Base-by-base conservation (phyloP, 1,139 yeast genomes). In the Saccharomyces hybrid region DNA sequence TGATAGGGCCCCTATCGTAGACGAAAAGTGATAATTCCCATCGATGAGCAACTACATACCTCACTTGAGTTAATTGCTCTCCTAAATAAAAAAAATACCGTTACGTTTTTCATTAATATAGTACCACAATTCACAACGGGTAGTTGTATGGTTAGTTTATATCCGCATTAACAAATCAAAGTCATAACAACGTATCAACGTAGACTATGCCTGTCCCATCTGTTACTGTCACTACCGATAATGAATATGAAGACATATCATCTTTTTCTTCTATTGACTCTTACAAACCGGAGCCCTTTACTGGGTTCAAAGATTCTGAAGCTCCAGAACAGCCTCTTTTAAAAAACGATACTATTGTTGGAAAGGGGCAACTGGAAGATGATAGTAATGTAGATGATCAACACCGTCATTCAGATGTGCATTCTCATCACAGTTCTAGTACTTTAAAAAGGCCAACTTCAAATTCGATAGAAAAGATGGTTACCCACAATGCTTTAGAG, bases 241-340 rank as follows among this genome's bases (percentile, higher is more conserved):
- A 55, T 26, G 64, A 61, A 29, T 59, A 61, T 51, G 66, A 63
- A 28, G 67, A 64, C 27, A 55, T 64, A 6, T 64, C 67, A 14
- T 64, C 67, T 1, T 63, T 64, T 32, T 62, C 65, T 2, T 63
- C 67, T 1, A 54, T 61, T 23, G 65, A 64, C 52, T 64, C 67
- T 4, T 64, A 61, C 34, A 56, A 60, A 47, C 66, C 66, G n/a
- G 62, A 64, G 51, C 63, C 63, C 13, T 64, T 64, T 47, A 57
- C 56, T 13, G 66, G 67, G 23, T 32, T 49, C 9, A 47, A 47
- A n/a, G 54, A 48, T 13, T 46, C 28, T 26, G 23, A 46, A 14
- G n/a, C 28, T 46, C 50, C 44, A 14, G 48, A 32, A 29, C 34
- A 32, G 9, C 44, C 47, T 34, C 28, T 29, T 20, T 32, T 42